A percentile compares a stretch with the other conserved stretches of the same genome.
These are phyloP conservation scores for Mortierella sp. DNA, from an alignment of 371 early-diverging fungal species.

Conservation along the genomic window DNA sequence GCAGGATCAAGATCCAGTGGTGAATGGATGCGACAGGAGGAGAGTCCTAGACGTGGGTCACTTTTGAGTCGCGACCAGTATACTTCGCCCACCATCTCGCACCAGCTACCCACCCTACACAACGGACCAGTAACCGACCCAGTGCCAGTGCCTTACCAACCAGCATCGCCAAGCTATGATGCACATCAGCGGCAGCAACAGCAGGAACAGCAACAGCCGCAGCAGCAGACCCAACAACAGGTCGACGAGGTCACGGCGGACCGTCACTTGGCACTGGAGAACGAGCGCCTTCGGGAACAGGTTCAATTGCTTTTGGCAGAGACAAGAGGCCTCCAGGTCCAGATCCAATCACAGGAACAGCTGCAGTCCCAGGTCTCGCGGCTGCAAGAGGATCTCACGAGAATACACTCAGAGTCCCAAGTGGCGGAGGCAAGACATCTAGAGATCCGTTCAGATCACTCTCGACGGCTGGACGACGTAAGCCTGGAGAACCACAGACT, in stretches of 20 bases:
- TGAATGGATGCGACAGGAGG: not conserved
- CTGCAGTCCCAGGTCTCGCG: not conserved
- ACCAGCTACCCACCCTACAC: not conserved
- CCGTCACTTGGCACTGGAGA: conserved; percentile 12
- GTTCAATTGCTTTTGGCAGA: conserved; percentile 15
- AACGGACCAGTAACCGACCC: not conserved
- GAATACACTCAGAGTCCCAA: not conserved
- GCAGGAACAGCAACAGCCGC: not conserved
- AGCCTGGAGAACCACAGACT: conserved; percentile 17
- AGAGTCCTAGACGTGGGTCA: not conserved
- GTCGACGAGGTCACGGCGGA: not conserved
- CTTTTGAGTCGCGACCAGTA: not conserved
- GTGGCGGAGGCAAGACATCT: conserved; percentile 5
- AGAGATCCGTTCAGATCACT: not conserved
- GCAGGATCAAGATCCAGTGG: not conserved
- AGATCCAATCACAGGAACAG: not conserved
- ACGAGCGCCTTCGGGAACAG: conserved; percentile 27
- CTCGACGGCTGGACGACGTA: conserved; percentile 11
- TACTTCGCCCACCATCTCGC: not conserved
- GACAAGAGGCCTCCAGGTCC: not conserved
- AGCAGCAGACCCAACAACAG: not conserved
- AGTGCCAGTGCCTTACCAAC: too few relatives aligned
- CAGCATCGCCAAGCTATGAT: not conserved
- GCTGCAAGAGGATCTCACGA: conserved; percentile 5
- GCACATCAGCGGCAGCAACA: not conserved